phyloP scores from a whole-genome alignment of 73 alveolate species.

The Diophrys sp. region DNA sequence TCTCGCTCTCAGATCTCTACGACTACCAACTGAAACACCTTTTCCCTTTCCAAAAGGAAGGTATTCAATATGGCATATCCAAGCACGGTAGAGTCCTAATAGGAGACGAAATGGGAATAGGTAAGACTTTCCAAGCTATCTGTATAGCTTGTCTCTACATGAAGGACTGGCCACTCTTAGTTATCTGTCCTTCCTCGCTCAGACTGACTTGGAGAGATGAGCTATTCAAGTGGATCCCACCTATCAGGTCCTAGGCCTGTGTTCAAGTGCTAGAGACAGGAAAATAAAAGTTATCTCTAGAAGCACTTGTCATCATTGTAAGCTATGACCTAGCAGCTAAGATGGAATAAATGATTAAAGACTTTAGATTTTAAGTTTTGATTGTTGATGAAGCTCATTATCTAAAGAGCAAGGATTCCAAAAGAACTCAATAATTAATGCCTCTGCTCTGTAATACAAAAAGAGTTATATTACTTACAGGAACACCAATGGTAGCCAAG shows the following conservation, averaged over 20 bases:
- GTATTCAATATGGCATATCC: constrained; percentile 71
- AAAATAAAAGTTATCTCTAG: constrained; percentile 30
- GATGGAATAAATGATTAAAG: constrained; percentile 31
- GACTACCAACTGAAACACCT: not conserved
- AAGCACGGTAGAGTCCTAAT: constrained; percentile 76
- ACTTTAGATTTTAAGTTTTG: constrained; percentile 42
- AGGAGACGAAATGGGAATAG: constrained; percentile 96
- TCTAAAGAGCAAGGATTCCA: constrained; percentile 66
- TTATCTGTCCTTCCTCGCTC: constrained; percentile 84
- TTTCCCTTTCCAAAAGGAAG: constrained; percentile 60
- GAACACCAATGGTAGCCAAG: constrained; percentile 90
- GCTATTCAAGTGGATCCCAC: constrained; percentile 63
- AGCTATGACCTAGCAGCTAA: constrained; percentile 76
- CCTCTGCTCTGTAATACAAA: constrained; percentile 70
- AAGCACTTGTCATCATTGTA: constrained; percentile 65
- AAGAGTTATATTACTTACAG: constrained; percentile 80
- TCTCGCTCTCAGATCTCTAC: not conserved
- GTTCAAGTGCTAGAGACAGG: constrained; percentile 53
- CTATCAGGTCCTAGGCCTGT: constrained; percentile 14
- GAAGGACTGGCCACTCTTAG: constrained; percentile 87
- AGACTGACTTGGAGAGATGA: constrained; percentile 80
- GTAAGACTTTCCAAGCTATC: constrained; percentile 88
- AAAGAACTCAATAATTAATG: constrained; percentile 68
- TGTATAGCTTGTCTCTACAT: constrained; percentile 69
- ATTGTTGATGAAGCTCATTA: constrained; percentile 92